Conservation (phyloP, 768 basidiomycete species). For the Pleurotus ostreatus region DNA sequence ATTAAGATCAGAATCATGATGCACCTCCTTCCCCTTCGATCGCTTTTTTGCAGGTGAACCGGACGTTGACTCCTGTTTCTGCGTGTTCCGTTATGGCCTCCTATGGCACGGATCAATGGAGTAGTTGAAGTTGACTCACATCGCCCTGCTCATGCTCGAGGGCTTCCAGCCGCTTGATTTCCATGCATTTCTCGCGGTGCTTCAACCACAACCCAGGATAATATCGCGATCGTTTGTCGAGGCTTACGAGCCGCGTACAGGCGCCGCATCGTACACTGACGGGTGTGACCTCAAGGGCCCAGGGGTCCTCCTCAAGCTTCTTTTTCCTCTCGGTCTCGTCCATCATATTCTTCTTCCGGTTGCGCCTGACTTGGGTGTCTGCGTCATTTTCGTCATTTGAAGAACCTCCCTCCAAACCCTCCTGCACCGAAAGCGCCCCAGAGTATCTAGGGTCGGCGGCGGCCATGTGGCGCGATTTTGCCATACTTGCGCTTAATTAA, state of each 20-base stretch:
- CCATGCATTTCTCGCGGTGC: slow-evolving; percentile 16
- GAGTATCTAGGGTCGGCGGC: slow-evolving; percentile 1
- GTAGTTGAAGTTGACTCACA: neutral
- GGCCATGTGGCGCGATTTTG: slow-evolving; percentile 5
- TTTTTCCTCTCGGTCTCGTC: slow-evolving; percentile 8
- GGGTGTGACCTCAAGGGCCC: slow-evolving; percentile 16
- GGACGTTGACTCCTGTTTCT: slow-evolving; percentile 6
- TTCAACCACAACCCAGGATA: slow-evolving; percentile 20
- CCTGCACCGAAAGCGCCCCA: neutral
- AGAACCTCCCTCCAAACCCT: slow-evolving; percentile 3
- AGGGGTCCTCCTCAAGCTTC: slow-evolving; percentile 16
- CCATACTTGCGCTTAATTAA: neutral
- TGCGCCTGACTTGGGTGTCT: neutral
- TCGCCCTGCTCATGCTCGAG: slow-evolving; percentile 6
- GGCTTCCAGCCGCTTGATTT: slow-evolving; percentile 11
- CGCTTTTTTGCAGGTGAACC: slow-evolving; percentile 3
- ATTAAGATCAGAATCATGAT: neutral
- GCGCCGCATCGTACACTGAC: slow-evolving; percentile 16
- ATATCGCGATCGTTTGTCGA: slow-evolving; percentile 18
- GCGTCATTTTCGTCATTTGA: slow-evolving; percentile 5
- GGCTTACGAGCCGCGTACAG: slow-evolving; percentile 13
- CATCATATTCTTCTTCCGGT: slow-evolving; percentile 14
- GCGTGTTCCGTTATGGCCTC: neutral
- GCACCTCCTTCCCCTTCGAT: slow-evolving; percentile 3
- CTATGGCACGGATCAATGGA: neutral